phyloP scores from a whole-genome alignment of 192 early-diverging fungal species.

The Umbelopsis sp. region DNA sequence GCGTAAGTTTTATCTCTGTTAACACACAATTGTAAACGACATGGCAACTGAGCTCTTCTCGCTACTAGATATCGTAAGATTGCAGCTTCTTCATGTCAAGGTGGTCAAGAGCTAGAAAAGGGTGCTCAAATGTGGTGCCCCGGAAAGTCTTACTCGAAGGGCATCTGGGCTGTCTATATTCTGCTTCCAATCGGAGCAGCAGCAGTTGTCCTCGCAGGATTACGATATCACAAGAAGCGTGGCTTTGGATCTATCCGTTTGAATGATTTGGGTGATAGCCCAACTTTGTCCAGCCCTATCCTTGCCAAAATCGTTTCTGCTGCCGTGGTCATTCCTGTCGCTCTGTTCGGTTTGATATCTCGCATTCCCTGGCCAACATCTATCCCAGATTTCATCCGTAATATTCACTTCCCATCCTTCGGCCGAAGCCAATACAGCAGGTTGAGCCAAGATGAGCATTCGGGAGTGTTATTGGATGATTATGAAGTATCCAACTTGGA shows the following conservation, averaged over 20 bases:
- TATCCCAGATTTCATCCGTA: conserved; percentile 20
- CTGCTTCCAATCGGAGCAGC: conserved; percentile 37
- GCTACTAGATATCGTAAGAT: conserved; percentile 81
- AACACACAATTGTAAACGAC: background rate
- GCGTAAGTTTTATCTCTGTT: conserved; percentile 37
- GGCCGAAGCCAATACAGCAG: conserved; percentile 33
- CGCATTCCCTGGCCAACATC: conserved; percentile 29
- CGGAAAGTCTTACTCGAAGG: conserved; percentile 43
- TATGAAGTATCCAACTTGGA: conserved; percentile 39
- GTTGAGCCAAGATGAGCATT: conserved; percentile 41
- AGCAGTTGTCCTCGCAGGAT: conserved; percentile 28
- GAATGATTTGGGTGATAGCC: conserved; percentile 23
- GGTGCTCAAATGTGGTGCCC: conserved; percentile 70
- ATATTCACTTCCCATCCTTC: conserved; percentile 28
- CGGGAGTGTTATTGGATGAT: conserved; percentile 45
- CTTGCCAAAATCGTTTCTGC: conserved; percentile 34
- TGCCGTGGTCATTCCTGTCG: conserved; percentile 32
- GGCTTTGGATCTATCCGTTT: conserved; percentile 39
- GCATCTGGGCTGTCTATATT: conserved; percentile 35
- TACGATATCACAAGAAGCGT: conserved; percentile 30
- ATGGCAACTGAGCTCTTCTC: background rate
- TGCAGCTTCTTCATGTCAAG: conserved; percentile 80
- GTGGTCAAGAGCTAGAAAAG: conserved; percentile 55
- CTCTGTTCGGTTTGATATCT: conserved; percentile 34
- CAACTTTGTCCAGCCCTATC: conserved; percentile 24